A percentile compares a stretch with the other conserved stretches of the same genome.
Evolutionary conservation across 2,329 filamentous ascomycete species (phyloP).

Genomic region (Pseudogymnoascus sp.): DNA sequence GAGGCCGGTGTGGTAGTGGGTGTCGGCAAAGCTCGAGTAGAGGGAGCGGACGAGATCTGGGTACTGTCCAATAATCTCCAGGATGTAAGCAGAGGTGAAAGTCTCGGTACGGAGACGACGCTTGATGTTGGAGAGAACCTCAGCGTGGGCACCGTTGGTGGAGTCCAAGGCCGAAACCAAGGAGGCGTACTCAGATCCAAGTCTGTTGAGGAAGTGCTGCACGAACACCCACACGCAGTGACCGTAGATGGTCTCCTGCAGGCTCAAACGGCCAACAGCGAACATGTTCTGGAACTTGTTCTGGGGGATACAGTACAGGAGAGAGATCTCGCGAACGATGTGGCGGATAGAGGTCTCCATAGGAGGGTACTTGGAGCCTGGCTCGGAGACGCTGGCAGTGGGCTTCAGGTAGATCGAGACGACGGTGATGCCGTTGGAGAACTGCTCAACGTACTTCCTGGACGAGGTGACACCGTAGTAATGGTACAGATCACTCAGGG

Average conservation of each 20-base stretch:
- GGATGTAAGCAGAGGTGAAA: constrained; percentile 95
- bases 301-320: constrained; percentile 95
- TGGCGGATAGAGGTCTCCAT: constrained; percentile 95
- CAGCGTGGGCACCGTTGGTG: constrained; percentile 75
- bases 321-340: constrained; percentile 96
- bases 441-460: constrained; percentile 96
- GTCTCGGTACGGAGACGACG: constrained; percentile 90
- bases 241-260: constrained; percentile 95
- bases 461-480: constrained; percentile 97
- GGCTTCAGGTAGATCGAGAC: constrained; percentile 92
- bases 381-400: constrained; percentile 45
- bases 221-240: constrained; percentile 98
- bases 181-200: constrained; percentile 85
- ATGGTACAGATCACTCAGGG: constrained; percentile 91
- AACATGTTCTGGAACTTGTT: constrained; percentile 94
- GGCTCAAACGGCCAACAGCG: constrained; percentile 72
- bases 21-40: constrained; percentile 84
- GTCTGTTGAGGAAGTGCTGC: constrained; percentile 93
- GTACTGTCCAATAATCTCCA: constrained; percentile 91
- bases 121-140: constrained; percentile 84
- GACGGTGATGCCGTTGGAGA: constrained; percentile 95
- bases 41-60: constrained; percentile 78
- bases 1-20: constrained; percentile 57
- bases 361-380: constrained; percentile 56
- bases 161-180: constrained; percentile 71